phyloP scores from a whole-genome alignment of 805 yeast species.

The Lachancea sp. region DNA sequence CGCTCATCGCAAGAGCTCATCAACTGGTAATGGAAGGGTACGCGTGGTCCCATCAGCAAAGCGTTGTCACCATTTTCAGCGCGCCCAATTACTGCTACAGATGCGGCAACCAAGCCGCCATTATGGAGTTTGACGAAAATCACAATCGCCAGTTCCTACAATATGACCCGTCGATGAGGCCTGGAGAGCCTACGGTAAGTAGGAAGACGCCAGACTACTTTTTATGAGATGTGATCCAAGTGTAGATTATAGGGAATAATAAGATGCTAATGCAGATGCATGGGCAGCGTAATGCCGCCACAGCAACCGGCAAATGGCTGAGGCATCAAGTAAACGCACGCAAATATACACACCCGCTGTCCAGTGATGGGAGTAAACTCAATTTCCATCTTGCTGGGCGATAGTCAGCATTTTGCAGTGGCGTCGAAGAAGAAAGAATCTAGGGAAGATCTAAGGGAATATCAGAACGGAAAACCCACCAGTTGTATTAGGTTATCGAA shows the following conservation, averaged over 20 bases:
- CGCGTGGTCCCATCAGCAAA: conserved; percentile 90
- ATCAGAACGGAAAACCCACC: too few species aligned
- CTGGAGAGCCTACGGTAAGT: conserved; percentile 96
- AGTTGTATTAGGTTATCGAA: too few species aligned
- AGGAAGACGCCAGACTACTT: conserved; percentile 97
- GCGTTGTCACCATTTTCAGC: conserved; percentile 86
- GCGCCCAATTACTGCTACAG: conserved; percentile 97
- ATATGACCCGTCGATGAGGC: conserved; percentile 94
- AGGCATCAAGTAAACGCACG: not conserved
- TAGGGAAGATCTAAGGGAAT: too few species aligned
- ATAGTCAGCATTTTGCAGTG: too few species aligned
- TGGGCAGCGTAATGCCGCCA: not conserved
- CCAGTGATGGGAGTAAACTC: too few species aligned
- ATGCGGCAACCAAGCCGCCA: conserved; percentile 97
- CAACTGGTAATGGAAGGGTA: conserved; percentile 98
- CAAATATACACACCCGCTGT: not conserved
- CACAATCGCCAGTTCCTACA: conserved; percentile 88
- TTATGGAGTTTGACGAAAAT: conserved; percentile 95
- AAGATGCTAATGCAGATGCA: not conserved
- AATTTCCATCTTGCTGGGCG: too few species aligned
- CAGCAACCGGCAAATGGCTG: not conserved
- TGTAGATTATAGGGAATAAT: not conserved
- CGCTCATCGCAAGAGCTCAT: conserved; percentile 89
- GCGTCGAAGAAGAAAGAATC: too few species aligned
- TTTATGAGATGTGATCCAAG: conserved; percentile 40